Percentiles rank a stretch among this genome's conserved stretches.
These are phyloP conservation scores for Epichloe aotearoae DNA, from an alignment of 2,329 filamentous ascomycete species.

Conservation along the genomic window DNA sequence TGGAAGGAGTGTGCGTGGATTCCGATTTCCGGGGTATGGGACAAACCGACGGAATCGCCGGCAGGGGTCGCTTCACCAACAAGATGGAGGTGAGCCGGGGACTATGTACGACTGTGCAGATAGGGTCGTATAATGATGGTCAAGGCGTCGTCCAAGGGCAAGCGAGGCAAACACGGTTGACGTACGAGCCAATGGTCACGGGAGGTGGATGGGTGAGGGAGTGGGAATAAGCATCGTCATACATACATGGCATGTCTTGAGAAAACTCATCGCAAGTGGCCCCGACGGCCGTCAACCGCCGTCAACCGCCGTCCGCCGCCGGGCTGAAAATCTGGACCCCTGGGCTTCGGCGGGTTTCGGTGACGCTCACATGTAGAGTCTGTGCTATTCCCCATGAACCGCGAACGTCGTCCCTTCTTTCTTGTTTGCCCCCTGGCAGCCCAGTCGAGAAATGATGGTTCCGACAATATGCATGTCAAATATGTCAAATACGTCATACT, in stretches of 20 bases:
- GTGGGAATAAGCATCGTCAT: constrained; percentile 3
- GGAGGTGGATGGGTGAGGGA: not conserved
- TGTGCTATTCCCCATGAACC: too few relatives aligned
- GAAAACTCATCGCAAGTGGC: not conserved
- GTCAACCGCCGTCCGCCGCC: not conserved
- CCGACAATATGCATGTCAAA: too few relatives aligned
- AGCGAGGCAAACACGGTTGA: not conserved
- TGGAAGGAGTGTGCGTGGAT: not conserved
- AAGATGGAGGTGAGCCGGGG: not conserved
- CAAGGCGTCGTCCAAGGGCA: not conserved
- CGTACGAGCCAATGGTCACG: not conserved
- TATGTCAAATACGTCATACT: not conserved
- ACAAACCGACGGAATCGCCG: not conserved
- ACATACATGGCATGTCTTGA: not conserved
- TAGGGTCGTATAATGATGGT: too few relatives aligned
- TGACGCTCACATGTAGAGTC: constrained; percentile 1
- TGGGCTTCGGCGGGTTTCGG: constrained; percentile 2
- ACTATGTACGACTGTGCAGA: not conserved
- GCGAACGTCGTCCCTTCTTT: too few relatives aligned
- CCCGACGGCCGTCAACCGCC: not conserved
- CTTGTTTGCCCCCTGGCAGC: too few relatives aligned
- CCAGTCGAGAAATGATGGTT: too few relatives aligned
- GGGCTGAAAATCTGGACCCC: not conserved
- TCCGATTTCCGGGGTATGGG: not conserved
- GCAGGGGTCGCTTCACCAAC: not conserved